phyloP scores from a whole-genome alignment of 768 basidiomycete genomes.

The Scleroderma citrinum region DNA sequence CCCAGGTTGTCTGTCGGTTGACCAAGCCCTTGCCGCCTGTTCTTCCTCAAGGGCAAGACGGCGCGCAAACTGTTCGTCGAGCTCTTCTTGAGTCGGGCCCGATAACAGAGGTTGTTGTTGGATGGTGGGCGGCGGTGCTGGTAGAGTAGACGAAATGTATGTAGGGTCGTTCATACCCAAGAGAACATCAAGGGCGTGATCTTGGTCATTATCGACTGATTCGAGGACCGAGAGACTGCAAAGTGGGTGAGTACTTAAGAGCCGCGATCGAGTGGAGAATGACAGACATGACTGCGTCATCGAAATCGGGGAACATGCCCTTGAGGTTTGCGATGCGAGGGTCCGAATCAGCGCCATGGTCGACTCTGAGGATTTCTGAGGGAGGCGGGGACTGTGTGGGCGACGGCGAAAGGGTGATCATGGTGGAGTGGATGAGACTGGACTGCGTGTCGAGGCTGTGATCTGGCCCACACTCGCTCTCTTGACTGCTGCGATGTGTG shows the following conservation, averaged over 20 bases:
- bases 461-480: background rate
- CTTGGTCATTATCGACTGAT: slow-evolving; percentile 64
- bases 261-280: background rate
- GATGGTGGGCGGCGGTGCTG: background rate
- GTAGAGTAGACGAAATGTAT: slow-evolving; percentile 43
- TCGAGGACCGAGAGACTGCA: slow-evolving; percentile 64
- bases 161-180: slow-evolving; percentile 85
- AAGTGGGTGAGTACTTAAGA: background rate
- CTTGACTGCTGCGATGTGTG: background rate
- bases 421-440: background rate
- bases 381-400: background rate
- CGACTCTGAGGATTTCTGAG: background rate
- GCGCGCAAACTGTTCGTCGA: slow-evolving; percentile 78
- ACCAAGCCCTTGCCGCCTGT: slow-evolving; percentile 15
- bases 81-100: slow-evolving; percentile 50
- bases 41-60: slow-evolving; percentile 61
- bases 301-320: slow-evolving; percentile 78
- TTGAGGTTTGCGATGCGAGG: slow-evolving; percentile 50
- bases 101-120: slow-evolving; percentile 13
- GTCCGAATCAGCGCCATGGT: slow-evolving; percentile 20
- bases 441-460: background rate
- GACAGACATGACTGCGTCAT: slow-evolving; percentile 60
- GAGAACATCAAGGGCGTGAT: slow-evolving; percentile 68
- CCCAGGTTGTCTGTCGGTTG: background rate
- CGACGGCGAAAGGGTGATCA: slow-evolving; percentile 10